Conservation (phyloP, 176 grass and related monocot species). For the Oryza meyeriana region DNA sequence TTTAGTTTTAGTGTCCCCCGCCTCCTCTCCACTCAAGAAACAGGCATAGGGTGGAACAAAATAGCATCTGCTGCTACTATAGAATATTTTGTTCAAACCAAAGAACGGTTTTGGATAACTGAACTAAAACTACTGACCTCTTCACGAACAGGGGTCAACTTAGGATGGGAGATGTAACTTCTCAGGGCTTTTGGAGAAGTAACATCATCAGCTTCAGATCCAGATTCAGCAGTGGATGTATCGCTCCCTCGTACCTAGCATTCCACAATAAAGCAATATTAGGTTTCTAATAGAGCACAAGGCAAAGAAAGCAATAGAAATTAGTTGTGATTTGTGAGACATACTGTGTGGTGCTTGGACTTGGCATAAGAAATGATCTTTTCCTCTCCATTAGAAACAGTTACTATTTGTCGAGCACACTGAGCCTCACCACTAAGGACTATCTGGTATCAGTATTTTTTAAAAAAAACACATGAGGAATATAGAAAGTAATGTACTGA, state of each 20-base stretch:
- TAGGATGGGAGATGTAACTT: slow-evolving; percentile 66
- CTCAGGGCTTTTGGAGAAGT: slow-evolving; percentile 66
- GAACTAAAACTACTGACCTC: slow-evolving; percentile 53
- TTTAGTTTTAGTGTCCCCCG: background rate
- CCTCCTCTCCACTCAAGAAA: background rate
- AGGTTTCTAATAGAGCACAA: background rate
- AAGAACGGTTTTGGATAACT: background rate
- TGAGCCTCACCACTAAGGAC: slow-evolving; percentile 86
- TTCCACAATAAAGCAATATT: slow-evolving; percentile 31
- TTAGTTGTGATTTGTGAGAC: slow-evolving; percentile 20
- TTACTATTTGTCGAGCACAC: slow-evolving; percentile 83
- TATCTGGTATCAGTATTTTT: slow-evolving; percentile 52
- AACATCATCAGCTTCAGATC: slow-evolving; percentile 88
- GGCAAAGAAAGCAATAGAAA: slow-evolving; percentile 11
- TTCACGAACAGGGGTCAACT: slow-evolving; percentile 89
- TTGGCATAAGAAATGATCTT: slow-evolving; percentile 82
- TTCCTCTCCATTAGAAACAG: slow-evolving; percentile 74
- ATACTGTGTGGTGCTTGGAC: slow-evolving; percentile 37
- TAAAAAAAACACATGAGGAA: background rate
- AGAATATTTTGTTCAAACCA: background rate
- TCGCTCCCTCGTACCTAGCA: slow-evolving; percentile 68
- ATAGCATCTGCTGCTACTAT: background rate
- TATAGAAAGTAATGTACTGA: background rate
- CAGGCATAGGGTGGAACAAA: background rate
- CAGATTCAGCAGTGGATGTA: slow-evolving; percentile 91